Evolutionary conservation across 2,329 filamentous ascomycete genomes (phyloP).

Genomic region (Cladosporium sp.): DNA sequence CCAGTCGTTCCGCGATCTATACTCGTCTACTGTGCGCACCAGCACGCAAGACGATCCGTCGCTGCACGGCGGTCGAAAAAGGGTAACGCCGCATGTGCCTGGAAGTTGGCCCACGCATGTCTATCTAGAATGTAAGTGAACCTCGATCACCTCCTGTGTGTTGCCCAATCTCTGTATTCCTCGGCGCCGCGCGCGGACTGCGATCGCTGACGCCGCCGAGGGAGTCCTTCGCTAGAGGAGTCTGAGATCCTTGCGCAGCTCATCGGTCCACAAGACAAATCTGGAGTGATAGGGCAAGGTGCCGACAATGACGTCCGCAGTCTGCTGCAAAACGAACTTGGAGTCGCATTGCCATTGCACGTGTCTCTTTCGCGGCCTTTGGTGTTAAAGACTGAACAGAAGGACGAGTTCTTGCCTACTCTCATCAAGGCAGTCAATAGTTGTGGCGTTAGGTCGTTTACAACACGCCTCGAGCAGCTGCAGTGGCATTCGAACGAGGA

Average conservation of each 20-base stretch:
- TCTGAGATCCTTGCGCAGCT: conserved; percentile 39
- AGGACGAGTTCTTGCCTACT: conserved; percentile 63
- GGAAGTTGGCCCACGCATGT: conserved; percentile 94
- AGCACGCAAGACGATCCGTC: conserved; percentile 78
- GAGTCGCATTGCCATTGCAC: conserved; percentile 77
- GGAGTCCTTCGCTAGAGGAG: conserved; percentile 56
- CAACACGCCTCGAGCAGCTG: conserved; percentile 47
- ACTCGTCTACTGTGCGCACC: conserved; percentile 76
- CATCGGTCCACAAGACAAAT: conserved; percentile 38
- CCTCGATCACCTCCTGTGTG: neutral
- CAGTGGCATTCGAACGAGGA: conserved; percentile 69
- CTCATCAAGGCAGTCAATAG: conserved; percentile 50
- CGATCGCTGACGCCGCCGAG: conserved; percentile 39
- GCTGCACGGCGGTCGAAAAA: conserved; percentile 80
- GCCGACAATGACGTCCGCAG: conserved; percentile 55
- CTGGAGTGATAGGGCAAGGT: neutral
- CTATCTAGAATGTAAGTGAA: conserved; percentile 80
- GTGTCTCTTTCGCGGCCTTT: conserved; percentile 86
- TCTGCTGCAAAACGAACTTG: conserved; percentile 75
- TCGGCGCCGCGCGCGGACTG: conserved; percentile 4
- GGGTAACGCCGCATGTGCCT: conserved; percentile 77
- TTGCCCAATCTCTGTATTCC: neutral
- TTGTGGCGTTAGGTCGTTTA: conserved; percentile 48
- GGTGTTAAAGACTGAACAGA: conserved; percentile 69
- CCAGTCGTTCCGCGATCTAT: conserved; percentile 80